Conservation (phyloP, 768 basidiomycete species). For the Mycena vulgaris region DNA sequence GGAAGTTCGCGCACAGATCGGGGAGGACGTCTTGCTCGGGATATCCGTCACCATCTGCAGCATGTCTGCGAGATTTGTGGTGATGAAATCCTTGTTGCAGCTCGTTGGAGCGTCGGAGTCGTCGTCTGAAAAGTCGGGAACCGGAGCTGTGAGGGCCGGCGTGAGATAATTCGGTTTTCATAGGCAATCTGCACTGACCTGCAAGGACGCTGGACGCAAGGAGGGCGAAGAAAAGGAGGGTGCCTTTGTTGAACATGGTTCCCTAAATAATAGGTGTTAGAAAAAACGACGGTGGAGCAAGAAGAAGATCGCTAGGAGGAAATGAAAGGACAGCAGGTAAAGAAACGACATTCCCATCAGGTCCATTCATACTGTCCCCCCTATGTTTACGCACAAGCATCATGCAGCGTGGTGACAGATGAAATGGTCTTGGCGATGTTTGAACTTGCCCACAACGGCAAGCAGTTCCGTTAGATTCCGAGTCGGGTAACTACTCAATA, state of each 20-base stretch:
- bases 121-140: background rate
- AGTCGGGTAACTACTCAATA: too few species aligned
- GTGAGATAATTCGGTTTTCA: background rate
- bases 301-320: background rate
- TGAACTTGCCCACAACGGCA: too few species aligned
- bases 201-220: constrained; percentile 1
- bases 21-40: background rate
- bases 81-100: constrained; percentile 8
- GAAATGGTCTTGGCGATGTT: too few species aligned
- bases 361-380: too few species aligned
- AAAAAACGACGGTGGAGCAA: background rate
- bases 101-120: background rate
- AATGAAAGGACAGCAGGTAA: constrained; percentile 11
- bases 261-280: background rate
- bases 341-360: too few species aligned
- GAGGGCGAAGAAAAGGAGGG: constrained; percentile 1
- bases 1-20: background rate
- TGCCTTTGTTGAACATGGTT: constrained; percentile 16
- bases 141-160: background rate
- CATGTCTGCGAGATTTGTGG: background rate
- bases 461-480: too few species aligned
- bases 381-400: too few species aligned
- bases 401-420: too few species aligned
- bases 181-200: background rate
- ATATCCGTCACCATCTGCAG: background rate